Conservation (phyloP, 148 eudicot genomes). For the Heliosperma pusillum region DNA sequence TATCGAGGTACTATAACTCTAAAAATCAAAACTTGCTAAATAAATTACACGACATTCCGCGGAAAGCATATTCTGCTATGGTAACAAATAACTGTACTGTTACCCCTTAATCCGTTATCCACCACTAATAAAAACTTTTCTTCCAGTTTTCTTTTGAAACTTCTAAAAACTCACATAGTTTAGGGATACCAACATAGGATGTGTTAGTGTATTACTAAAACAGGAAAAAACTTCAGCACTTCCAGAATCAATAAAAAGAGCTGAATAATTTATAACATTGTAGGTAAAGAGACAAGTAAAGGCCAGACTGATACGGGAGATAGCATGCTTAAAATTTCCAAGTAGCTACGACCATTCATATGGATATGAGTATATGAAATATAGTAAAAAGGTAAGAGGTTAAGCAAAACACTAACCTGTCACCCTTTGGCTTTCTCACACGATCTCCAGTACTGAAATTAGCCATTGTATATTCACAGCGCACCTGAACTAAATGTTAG, state of each 20-base stretch:
- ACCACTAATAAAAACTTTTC: neutral
- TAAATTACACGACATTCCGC: neutral
- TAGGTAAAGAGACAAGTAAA: too few relatives aligned
- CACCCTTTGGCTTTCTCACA: conserved; percentile 90
- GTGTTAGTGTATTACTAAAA: neutral
- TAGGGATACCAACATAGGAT: neutral
- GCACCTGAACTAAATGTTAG: conserved; percentile 42
- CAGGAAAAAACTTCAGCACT: neutral
- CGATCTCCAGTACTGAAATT: conserved; percentile 98
- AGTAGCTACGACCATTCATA: neutral
- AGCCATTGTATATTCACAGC: conserved; percentile 96
- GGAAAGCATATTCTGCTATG: neutral
- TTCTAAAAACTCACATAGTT: neutral
- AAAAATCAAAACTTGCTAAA: neutral
- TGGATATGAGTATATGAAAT: neutral
- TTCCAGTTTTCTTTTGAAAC: neutral
- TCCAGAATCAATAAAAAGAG: neutral
- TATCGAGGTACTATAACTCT: neutral
- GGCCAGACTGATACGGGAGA: too few relatives aligned
- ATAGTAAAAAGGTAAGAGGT: neutral
- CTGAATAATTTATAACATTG: too few relatives aligned
- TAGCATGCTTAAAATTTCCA: neutral
- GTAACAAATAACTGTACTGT: neutral
- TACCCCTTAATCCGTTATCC: neutral
- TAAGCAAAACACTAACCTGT: conserved; percentile 47